Evolutionary conservation across 768 basidiomycete species (phyloP).

Genomic region (Gelatoporia subvermispora): DNA sequence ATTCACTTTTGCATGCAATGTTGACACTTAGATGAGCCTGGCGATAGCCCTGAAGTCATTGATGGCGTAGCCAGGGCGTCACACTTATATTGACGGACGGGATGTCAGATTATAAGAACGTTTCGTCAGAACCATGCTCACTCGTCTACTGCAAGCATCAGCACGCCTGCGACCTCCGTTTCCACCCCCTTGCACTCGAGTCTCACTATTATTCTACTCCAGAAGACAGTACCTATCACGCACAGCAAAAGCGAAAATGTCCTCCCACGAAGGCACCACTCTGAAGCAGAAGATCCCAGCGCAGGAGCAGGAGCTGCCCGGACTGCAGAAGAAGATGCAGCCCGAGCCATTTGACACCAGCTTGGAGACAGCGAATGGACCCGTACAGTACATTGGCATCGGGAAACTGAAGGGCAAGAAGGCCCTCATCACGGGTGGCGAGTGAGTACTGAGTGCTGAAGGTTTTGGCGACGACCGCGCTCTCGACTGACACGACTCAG

Average conservation of each 20-base stretch:
- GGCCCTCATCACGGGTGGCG: constrained; percentile 19
- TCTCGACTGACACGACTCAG: constrained; percentile 6
- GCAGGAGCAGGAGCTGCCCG: constrained; percentile 46
- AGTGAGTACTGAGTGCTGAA: constrained; percentile 5
- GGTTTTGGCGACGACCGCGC: not conserved
- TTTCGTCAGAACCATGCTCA: no score
- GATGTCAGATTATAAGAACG: no score
- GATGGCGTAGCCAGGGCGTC: no score
- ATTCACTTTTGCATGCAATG: no score
- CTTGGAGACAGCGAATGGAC: constrained; percentile 44
- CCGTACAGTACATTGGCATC: constrained; percentile 46
- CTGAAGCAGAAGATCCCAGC: constrained; percentile 21
- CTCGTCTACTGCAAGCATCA: no score
- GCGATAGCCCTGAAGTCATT: no score
- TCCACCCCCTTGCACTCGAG: no score
- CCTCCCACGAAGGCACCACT: constrained; percentile 13
- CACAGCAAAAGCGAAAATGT: not conserved
- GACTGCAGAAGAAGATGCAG: constrained; percentile 44
- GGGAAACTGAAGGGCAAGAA: constrained; percentile 34
- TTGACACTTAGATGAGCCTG: no score
- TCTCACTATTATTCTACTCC: no score
- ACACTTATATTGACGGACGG: no score
- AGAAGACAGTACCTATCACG: not conserved
- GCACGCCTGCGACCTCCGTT: no score
- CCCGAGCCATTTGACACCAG: constrained; percentile 35